A percentile compares a stretch with the other conserved stretches of the same genome.
phyloP scores from a whole-genome alignment of 768 basidiomycete species.

The Coprinopsis cinerea region DNA sequence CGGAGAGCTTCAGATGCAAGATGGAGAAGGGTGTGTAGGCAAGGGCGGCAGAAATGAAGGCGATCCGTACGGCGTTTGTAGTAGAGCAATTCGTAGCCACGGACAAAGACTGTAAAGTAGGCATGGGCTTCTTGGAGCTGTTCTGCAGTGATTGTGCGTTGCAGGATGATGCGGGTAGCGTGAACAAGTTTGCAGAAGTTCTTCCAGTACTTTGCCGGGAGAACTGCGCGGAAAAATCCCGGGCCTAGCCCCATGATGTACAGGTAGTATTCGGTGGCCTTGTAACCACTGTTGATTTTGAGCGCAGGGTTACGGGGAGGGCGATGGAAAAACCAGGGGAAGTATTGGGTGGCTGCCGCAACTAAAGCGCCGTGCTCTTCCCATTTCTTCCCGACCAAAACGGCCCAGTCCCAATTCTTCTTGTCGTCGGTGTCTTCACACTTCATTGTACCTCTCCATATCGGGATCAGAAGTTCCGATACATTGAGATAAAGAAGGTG shows the following conservation, averaged over 20 bases:
- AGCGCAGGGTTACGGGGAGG: slow-evolving; percentile 9
- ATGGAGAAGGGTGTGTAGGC: slow-evolving; percentile 30
- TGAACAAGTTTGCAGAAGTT: slow-evolving; percentile 28
- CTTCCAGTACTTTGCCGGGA: slow-evolving; percentile 22
- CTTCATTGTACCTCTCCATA: slow-evolving; percentile 27
- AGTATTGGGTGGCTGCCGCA: slow-evolving; percentile 10
- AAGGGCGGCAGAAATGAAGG: slow-evolving; percentile 16
- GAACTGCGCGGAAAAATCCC: slow-evolving; percentile 12
- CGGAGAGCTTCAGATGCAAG: slow-evolving; percentile 21
- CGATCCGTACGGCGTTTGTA: not conserved
- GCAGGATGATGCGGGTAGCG: slow-evolving; percentile 20
- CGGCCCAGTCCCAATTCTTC: slow-evolving; percentile 26
- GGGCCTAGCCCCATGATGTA: slow-evolving; percentile 8
- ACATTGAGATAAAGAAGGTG: slow-evolving; percentile 30
- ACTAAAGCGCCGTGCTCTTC: slow-evolving; percentile 17
- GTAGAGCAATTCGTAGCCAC: slow-evolving; percentile 1
- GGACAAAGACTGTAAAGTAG: slow-evolving; percentile 13
- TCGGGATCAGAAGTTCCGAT: slow-evolving; percentile 30
- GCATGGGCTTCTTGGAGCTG: slow-evolving; percentile 21
- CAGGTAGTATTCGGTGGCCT: slow-evolving; percentile 1
- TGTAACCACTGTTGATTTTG: slow-evolving; percentile 9
- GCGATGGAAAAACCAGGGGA: slow-evolving; percentile 7
- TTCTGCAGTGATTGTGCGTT: slow-evolving; percentile 15
- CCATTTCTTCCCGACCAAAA: slow-evolving; percentile 22
- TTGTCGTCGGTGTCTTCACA: slow-evolving; percentile 19